Conservation (phyloP, 305 asterid species). For the Solanum chacoense region DNA sequence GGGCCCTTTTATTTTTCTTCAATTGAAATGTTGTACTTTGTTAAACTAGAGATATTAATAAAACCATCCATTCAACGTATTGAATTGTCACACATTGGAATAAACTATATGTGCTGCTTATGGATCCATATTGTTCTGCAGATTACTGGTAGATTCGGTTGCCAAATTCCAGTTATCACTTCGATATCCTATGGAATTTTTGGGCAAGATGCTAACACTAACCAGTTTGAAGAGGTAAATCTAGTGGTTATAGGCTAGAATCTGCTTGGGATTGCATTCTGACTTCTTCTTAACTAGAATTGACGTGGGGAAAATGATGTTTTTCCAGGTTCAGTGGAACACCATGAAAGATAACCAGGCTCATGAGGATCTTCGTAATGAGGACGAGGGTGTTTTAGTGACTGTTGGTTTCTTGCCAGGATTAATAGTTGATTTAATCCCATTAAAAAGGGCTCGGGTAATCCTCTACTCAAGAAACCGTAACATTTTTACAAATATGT, state of each 20-base stretch:
- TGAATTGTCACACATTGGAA: background rate
- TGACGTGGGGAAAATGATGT: constrained; percentile 3
- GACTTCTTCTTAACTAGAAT: background rate
- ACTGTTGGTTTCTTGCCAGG: constrained; percentile 76
- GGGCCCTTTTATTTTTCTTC: background rate
- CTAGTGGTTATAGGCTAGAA: background rate
- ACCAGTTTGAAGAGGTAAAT: constrained; percentile 8
- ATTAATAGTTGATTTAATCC: constrained; percentile 42
- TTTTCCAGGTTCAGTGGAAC: constrained; percentile 67
- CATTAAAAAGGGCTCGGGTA: constrained; percentile 33
- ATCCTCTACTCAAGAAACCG: background rate
- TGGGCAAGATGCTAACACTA: constrained; percentile 6
- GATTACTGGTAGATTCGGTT: constrained; percentile 5
- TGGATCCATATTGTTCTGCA: background rate
- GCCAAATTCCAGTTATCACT: constrained; percentile 6
- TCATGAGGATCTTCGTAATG: constrained; percentile 10
- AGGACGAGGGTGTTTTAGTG: constrained; percentile 38
- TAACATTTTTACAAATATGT: background rate
- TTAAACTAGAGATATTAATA: background rate
- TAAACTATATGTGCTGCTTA: background rate
- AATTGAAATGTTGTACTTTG: background rate
- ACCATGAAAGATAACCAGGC: constrained; percentile 30
- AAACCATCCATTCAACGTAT: background rate
- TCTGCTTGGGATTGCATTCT: background rate
- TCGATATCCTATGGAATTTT: background rate